Evolutionary conservation across 2,329 filamentous ascomycete genomes (phyloP).

Genomic region (Ophiostoma sp.): DNA sequence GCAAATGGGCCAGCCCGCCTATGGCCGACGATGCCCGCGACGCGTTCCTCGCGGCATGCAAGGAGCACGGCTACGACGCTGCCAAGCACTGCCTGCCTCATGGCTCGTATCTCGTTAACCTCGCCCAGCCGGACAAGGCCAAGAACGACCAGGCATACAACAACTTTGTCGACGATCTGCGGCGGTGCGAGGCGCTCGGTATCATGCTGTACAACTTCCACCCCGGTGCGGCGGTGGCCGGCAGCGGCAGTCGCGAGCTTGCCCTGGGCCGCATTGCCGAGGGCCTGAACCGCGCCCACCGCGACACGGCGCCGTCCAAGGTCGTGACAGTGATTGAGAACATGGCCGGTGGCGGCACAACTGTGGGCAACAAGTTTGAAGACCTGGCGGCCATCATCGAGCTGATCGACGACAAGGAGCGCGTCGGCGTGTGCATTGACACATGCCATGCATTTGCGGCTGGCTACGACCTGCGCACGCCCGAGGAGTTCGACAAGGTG

Average conservation of each 20-base stretch:
- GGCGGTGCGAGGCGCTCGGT: slow-evolving; percentile 76
- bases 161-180: slow-evolving; percentile 81
- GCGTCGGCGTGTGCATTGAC: slow-evolving; percentile 91
- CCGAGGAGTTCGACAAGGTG: slow-evolving; percentile 65
- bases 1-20: slow-evolving; percentile 85
- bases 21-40: slow-evolving; percentile 62
- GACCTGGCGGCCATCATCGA: slow-evolving; percentile 82
- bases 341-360: slow-evolving; percentile 86
- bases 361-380: slow-evolving; percentile 78
- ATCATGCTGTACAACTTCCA: slow-evolving; percentile 98
- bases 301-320: slow-evolving; percentile 54
- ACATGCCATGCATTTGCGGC: slow-evolving; percentile 95
- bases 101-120: slow-evolving; percentile 92
- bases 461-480: slow-evolving; percentile 80
- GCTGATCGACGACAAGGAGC: slow-evolving; percentile 69
- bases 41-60: slow-evolving; percentile 64
- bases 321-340: slow-evolving; percentile 89
- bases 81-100: slow-evolving; percentile 77
- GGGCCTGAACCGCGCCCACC: slow-evolving; percentile 77
- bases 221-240: slow-evolving; percentile 68
- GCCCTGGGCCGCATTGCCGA: slow-evolving; percentile 74
- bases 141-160: slow-evolving; percentile 83
- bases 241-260: slow-evolving; percentile 58
- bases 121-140: slow-evolving; percentile 73
- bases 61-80: slow-evolving; percentile 65